These are phyloP conservation scores for Trichoderma citrinoviride DNA, from an alignment of 2,329 filamentous ascomycete species.

Conservation along the genomic window DNA sequence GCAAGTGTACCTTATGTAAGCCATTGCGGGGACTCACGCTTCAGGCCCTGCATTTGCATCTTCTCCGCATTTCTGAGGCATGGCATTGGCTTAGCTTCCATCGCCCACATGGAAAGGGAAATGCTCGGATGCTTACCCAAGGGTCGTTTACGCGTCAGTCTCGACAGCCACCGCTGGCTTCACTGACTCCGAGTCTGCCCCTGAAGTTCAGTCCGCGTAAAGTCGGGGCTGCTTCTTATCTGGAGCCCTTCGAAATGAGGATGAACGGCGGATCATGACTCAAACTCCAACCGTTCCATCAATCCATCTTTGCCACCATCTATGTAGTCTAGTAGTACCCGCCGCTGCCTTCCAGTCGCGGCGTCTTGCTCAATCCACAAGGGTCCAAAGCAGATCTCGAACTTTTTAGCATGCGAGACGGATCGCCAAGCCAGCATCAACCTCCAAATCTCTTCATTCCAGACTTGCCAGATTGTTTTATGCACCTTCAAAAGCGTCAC, in stretches of 20 bases:
- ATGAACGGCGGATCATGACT: neutral
- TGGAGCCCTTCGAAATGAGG: neutral
- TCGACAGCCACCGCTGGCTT: neutral
- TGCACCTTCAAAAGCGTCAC: no score
- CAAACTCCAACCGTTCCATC: no score
- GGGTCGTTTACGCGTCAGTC: neutral
- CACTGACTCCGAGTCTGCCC: neutral
- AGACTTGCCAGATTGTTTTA: no score
- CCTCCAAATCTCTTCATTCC: no score
- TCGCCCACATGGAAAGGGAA: neutral
- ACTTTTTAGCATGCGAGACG: neutral
- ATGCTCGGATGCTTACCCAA: neutral
- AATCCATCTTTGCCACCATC: no score
- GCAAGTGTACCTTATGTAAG: no score
- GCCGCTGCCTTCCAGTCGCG: no score
- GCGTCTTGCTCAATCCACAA: no score
- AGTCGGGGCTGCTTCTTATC: neutral
- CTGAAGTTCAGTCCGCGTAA: no score
- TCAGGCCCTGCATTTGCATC: neutral
- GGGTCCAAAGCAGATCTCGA: no score
- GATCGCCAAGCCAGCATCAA: neutral
- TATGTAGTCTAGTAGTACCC: no score
- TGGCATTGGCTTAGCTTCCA: neutral
- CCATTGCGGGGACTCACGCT: neutral
- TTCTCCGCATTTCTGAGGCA: conserved; percentile 1